phyloP scores from a whole-genome alignment of 2,329 filamentous ascomycete genomes.

The Aspergillus jensenii region DNA sequence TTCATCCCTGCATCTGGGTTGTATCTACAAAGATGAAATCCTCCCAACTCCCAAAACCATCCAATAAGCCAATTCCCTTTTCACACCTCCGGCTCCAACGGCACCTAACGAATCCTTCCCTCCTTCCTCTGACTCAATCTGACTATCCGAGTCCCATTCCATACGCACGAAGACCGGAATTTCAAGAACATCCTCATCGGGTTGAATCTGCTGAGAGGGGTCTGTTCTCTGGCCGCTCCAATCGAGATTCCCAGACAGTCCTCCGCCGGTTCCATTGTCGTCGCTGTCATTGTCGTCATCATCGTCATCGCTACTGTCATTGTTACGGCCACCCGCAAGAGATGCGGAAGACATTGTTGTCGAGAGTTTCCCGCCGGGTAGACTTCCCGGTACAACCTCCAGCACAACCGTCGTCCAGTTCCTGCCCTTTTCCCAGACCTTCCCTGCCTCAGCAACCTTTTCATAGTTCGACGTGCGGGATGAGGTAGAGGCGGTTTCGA shows the following conservation, averaged over 20 bases:
- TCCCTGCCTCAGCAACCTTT: slow-evolving; percentile 75
- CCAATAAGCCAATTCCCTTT: slow-evolving; percentile 92
- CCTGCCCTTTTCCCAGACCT: slow-evolving; percentile 90
- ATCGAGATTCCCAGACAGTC: slow-evolving; percentile 20
- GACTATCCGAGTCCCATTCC: slow-evolving; percentile 75
- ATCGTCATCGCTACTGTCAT: slow-evolving; percentile 30
- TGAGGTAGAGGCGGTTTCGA: slow-evolving; percentile 54
- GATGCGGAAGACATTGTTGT: slow-evolving; percentile 19
- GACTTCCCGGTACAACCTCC: slow-evolving; percentile 71
- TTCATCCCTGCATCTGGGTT: background rate
- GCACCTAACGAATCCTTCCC: background rate
- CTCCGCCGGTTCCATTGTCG: slow-evolving; percentile 25
- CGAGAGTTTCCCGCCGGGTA: slow-evolving; percentile 26
- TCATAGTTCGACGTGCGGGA: slow-evolving; percentile 43
- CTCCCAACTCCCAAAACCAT: slow-evolving; percentile 85
- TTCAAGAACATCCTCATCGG: slow-evolving; percentile 70
- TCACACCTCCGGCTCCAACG: slow-evolving; percentile 59
- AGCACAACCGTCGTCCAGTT: slow-evolving; percentile 96
- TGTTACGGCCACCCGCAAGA: slow-evolving; percentile 17
- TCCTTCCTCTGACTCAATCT: slow-evolving; percentile 40
- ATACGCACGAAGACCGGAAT: slow-evolving; percentile 91
- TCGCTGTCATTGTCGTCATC: slow-evolving; percentile 28
- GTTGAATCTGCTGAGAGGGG: slow-evolving; percentile 25
- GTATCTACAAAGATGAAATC: slow-evolving; percentile 51
- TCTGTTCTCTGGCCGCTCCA: slow-evolving; percentile 24